Conservation (phyloP, 148 eudicot species). For the Cornus kousa region DNA sequence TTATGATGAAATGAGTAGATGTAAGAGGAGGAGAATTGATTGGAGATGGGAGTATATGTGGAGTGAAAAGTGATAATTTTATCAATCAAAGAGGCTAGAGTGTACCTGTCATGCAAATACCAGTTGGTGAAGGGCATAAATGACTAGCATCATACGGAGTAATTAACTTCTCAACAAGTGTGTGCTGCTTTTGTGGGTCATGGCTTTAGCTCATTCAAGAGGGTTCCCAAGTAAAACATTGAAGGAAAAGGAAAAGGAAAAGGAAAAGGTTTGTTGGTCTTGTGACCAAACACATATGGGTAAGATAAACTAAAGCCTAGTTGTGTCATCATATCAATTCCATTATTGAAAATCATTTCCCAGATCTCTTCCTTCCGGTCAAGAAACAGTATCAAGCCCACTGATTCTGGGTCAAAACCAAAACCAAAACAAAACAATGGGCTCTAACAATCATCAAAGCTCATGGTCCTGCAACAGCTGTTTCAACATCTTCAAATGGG, state of each 20-base stretch:
- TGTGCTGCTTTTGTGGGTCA: neutral
- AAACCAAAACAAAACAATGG: neutral
- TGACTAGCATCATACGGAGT: neutral
- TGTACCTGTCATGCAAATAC: neutral
- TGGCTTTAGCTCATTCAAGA: neutral
- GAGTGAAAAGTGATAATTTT: neutral
- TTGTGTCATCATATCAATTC: neutral
- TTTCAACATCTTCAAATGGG: neutral
- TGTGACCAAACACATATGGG: neutral
- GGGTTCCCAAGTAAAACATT: neutral
- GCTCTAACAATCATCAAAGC: neutral
- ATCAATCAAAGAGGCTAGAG: neutral
- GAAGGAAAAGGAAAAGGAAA: neutral
- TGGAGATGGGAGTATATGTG: neutral
- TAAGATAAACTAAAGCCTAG: neutral
- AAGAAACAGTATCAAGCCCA: neutral
- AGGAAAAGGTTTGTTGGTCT: neutral
- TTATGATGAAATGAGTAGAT: neutral
- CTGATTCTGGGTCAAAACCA: no score
- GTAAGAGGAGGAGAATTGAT: neutral
- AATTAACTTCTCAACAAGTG: neutral
- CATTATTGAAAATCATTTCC: neutral
- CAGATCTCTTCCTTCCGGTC: neutral
- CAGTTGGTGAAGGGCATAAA: neutral
- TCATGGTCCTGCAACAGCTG: no score